Percentiles rank a stretch among this genome's conserved stretches.
These are phyloP conservation scores for Haberlea rhodopensis DNA, from an alignment of 257 asterid genomes.

Conservation along the genomic window DNA sequence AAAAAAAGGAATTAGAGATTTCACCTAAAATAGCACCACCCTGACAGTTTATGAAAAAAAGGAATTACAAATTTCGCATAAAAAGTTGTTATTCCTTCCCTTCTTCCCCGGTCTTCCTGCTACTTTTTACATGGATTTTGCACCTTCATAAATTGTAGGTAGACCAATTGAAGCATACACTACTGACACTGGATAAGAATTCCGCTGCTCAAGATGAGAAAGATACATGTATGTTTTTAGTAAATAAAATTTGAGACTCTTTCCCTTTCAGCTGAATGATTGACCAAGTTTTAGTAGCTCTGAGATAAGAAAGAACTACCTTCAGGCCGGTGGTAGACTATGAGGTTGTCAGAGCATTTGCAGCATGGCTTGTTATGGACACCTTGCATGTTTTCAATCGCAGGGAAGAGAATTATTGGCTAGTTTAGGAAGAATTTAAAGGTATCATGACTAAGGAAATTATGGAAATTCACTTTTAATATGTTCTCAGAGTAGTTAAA, in stretches of 20 bases:
- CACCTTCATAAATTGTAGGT: constrained; percentile 49
- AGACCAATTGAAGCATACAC: constrained; percentile 56
- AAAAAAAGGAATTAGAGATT: not conserved
- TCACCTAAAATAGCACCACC: not conserved
- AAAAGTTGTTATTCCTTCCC: not conserved
- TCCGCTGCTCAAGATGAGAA: constrained; percentile 75
- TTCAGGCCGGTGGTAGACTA: constrained; percentile 7
- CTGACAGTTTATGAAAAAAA: not conserved
- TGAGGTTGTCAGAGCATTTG: not conserved
- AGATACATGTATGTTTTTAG: constrained; percentile 57
- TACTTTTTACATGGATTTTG: constrained; percentile 3
- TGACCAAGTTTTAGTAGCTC: constrained; percentile 7
- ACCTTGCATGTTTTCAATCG: not conserved
- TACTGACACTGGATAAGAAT: constrained; percentile 73
- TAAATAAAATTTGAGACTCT: constrained; percentile 9
- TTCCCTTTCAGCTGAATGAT: constrained; percentile 16
- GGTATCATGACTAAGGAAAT: not conserved
- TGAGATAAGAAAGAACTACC: not conserved
- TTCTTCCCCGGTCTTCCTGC: constrained; percentile 3
- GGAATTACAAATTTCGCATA: not conserved
- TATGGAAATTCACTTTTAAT: not conserved
- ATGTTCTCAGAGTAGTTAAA: not conserved
- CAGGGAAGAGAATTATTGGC: not conserved
- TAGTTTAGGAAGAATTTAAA: not conserved
- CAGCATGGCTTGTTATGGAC: not conserved